Evolutionary conservation across 139 green algal species (phyloP), one percentile per base, ranked within the genome.

Genomic region (Monoraphidium neglectum): DNA sequence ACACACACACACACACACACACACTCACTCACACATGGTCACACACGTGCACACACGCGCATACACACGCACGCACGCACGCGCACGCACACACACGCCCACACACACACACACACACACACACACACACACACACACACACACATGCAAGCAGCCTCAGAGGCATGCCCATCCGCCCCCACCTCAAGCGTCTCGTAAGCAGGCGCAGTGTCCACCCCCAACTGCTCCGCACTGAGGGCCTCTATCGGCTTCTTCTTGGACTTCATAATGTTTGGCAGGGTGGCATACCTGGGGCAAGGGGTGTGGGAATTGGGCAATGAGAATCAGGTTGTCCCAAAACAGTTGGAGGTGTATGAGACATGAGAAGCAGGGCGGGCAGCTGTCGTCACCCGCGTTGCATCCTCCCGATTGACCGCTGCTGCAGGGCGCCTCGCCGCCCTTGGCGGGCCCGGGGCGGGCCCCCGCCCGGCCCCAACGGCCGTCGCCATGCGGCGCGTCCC

Each of bases 201-300:
- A 26, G 67, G 71, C 0, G 35, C 46, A 2, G 79, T 35, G 23
- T 68, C 57, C n/a, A 76, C 72, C 2, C 87, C 59, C 65, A 97
- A 70, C 37, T 82, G 72, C 1, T 79, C 73, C 26, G 85, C 76
- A 1, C 71, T 79, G 2, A 89, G 28, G 49, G 63, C 68, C 54
- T 92, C 83, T 56, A 98, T 94, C 0, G 82, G 68, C 76, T 94
- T 94, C 84, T 96, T 97, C 84, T 97, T 98, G 43, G 95, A 92
- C 57, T 94, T 94, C 91, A 98, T 98, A 60, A 97, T 95, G 74
- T 93, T 93, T 8, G 94, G 92, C 74, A 99, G 83, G 18, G 92
- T 96, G 35, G 94, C 90, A 68, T 98, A 98, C 33, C 88, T 92
- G 74, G 12, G 62, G 54, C 33, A 12, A 66, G 23, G 23, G 30